Evolutionary conservation across 345 rosid species (phyloP), one percentile per base, ranked within the genome.

Genomic region (Triadica sebifera): DNA sequence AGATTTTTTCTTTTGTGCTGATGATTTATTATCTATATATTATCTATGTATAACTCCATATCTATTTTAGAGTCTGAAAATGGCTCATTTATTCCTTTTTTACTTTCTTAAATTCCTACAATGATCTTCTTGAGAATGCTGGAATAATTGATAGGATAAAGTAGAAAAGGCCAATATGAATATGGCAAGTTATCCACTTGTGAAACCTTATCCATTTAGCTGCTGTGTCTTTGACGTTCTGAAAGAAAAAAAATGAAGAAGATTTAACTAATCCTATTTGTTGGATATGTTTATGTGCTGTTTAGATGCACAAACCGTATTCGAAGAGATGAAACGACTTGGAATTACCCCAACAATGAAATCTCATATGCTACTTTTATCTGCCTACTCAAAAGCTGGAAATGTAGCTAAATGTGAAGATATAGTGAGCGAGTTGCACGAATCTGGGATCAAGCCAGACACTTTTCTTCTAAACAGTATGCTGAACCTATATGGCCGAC

Each of bases 261-360:
- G n/a, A 34, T 72, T 61, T 49, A 19, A 17, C 58, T 47, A 6
- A 20, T 46, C 17, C 62, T 4, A 1, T 20, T 43, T 25, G n/a
- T 41, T 78, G 41, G 39, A 41, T 16, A 46, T 39, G 6, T 50
- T 10, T 57, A 47, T 34, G 37, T 16, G 41, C 38, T 50, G 6
- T 77, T 71, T 67, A 88, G 98, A 94, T 72, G 98, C 98, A 62
- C 86, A 88, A 79, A 85, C 88, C 16, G 88, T 87, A 55, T 92
- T 94, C 49, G 91, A 92, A 79, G 91, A 84, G 79, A 90, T 94
- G 98, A 90, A 88, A 87, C 81, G 81, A 47, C 80, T 94, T 37
- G 94, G 93, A 66, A 85, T 94, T 78, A 60, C 82, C 53, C 96
- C 96, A 6, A 92, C 96, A 15, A 90, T 94, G 97, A 94, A 94